Percentiles rank a stretch among this genome's conserved stretches.
These are phyloP conservation scores for Pythium apleroticum DNA, from an alignment of 352 stramenopile species.

Conservation along the genomic window DNA sequence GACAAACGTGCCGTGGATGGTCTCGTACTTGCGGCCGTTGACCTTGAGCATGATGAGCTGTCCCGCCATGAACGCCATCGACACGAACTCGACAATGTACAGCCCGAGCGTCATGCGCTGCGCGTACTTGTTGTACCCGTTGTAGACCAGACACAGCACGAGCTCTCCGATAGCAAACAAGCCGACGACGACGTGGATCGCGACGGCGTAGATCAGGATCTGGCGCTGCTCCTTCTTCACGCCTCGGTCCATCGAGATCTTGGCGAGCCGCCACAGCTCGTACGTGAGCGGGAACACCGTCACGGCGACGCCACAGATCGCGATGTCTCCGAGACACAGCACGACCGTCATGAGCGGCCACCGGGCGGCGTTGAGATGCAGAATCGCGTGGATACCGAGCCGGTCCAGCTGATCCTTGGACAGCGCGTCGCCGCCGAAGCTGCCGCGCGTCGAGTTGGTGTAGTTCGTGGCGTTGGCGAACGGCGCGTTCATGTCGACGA, in stretches of 20 bases:
- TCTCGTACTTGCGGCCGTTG: constrained; percentile 59
- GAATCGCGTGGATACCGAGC: constrained; percentile 48
- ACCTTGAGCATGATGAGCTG: constrained; percentile 46
- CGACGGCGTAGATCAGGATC: constrained; percentile 41
- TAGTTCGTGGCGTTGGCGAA: constrained; percentile 5
- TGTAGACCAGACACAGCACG: constrained; percentile 31
- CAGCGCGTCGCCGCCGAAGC: neutral
- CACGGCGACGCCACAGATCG: constrained; percentile 49
- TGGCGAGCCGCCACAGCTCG: constrained; percentile 58
- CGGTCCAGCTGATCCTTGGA: constrained; percentile 37
- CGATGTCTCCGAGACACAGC: constrained; percentile 47
- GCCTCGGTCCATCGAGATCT: constrained; percentile 66
- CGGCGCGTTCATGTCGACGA: constrained; percentile 23
- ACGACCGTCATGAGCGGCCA: constrained; percentile 34
- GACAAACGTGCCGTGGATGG: constrained; percentile 59
- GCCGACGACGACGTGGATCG: constrained; percentile 31
- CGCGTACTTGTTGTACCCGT: constrained; percentile 54
- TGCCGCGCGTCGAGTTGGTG: constrained; percentile 1
- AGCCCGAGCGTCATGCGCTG: constrained; percentile 40
- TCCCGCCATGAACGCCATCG: constrained; percentile 52
- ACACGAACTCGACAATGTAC: constrained; percentile 52
- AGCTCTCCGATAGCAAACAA: constrained; percentile 35
- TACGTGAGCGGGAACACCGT: constrained; percentile 63
- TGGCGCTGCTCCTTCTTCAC: constrained; percentile 36
- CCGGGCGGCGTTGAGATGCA: constrained; percentile 22